These are phyloP conservation scores for Termitomyces sp. DNA, from an alignment of 768 basidiomycete genomes.

Conservation along the genomic window DNA sequence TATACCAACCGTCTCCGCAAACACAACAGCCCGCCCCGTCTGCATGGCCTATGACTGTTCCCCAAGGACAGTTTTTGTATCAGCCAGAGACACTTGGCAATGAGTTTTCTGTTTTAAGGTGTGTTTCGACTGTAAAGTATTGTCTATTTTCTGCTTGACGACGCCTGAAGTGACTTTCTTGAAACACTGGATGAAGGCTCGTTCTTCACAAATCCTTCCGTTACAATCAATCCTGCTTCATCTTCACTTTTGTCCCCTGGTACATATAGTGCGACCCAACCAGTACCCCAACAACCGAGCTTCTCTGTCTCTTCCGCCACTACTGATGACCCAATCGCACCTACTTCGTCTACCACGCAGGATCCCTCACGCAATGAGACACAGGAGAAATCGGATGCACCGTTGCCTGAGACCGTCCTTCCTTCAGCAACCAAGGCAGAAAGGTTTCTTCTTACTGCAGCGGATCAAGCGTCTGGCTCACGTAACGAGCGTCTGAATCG, in stretches of 20 bases:
- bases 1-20: constrained; percentile 30
- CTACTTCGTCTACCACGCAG: background rate
- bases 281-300: constrained; percentile 10
- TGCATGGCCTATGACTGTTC: constrained; percentile 50
- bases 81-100: constrained; percentile 73
- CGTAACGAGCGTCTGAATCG: constrained; percentile 85
- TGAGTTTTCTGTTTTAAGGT: constrained; percentile 81
- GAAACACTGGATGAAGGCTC: constrained; percentile 83
- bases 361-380: background rate
- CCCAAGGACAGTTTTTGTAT: constrained; percentile 55
- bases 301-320: constrained; percentile 9
- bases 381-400: constrained; percentile 26
- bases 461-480: constrained; percentile 89
- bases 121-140: constrained; percentile 19
- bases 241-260: constrained; percentile 42
- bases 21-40: constrained; percentile 26
- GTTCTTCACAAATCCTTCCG: constrained; percentile 63
- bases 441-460: constrained; percentile 86
- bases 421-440: constrained; percentile 80
- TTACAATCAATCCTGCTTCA: constrained; percentile 21
- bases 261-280: constrained; percentile 26
- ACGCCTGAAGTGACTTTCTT: constrained; percentile 65
- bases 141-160: background rate
- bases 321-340: constrained; percentile 3
- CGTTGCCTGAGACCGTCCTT: constrained; percentile 43